Base-by-base conservation (phyloP, 2,329 filamentous ascomycete genomes). In the Aureobasidium subglaciale region DNA sequence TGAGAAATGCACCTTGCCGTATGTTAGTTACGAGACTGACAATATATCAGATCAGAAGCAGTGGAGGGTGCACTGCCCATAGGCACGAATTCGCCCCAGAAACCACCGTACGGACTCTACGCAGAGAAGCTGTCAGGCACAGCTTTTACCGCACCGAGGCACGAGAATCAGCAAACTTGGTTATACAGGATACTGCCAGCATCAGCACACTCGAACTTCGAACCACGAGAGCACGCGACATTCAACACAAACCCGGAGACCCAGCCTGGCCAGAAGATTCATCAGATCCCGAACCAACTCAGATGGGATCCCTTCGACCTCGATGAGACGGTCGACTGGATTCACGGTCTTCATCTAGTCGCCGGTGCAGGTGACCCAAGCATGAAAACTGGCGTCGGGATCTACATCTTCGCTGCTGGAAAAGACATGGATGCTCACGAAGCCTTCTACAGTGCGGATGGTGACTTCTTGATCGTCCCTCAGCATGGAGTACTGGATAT, bases 381-480 rank as follows among this genome's bases (percentile, higher is more conserved):
- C 0, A 78, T 86, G 68, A 95, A 95, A 72, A 76, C 81, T 16
- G 90, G 90, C 0, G 64, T 95, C 38, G 90, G 87, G 20, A 90
- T 93, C 58, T 85, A 87, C 69, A 82, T 93, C 56, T 95, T 88
- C 66, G 85, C 87, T 1, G 88, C 86, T 0, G 88, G 87, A 18
- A 85, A 81, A 67, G 83, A 85, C 65, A 95, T 96, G 90, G 76
- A 77, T 46, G 72, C 77, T n/a, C 80, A 81, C 35, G 77, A 85
- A 48, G 88, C 88, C 0, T 95, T 91, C 68, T 95, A 92, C 76
- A 91, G 86, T 3, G 86, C 89, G 0, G 85, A 88, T 58, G 85
- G 85, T 15, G 84, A 87, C 64, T 78, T 84, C 58, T 71, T 87
- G 52, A 83, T 87, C 43, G 75, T 87, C 2, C 82, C 79, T 0